Percentiles rank a stretch among this genome's conserved stretches.
Evolutionary conservation across 106 monocot genomes (phyloP).

Genomic region (Cymbidium sinense): DNA sequence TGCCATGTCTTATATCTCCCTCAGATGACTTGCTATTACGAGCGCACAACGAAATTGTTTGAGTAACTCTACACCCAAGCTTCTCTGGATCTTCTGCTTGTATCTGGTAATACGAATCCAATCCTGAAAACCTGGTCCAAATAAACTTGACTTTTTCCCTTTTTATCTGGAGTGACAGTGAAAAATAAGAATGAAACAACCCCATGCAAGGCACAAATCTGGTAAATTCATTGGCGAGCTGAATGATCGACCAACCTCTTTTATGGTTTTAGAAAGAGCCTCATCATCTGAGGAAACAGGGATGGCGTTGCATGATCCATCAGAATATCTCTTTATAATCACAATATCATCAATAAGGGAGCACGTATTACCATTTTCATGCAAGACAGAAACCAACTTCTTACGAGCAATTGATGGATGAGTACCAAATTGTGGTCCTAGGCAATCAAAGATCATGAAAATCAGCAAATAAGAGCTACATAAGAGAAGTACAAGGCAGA

Average conservation of each 20-base stretch:
- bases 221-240: neutral
- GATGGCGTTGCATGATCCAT: conserved; percentile 47
- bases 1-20: conserved; percentile 9
- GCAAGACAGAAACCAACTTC: conserved; percentile 36
- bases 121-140: conserved; percentile 16
- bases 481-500: too few species aligned
- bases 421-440: conserved; percentile 49
- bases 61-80: conserved; percentile 28
- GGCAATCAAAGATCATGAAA: conserved; percentile 2
- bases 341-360: conserved; percentile 42
- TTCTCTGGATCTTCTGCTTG: conserved; percentile 47
- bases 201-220: neutral
- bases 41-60: conserved; percentile 4
- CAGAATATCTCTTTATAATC: conserved; percentile 37
- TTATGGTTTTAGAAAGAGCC: conserved; percentile 43
- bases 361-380: conserved; percentile 38
- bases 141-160: conserved; percentile 35
- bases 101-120: neutral
- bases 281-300: conserved; percentile 38
- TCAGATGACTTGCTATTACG: neutral
- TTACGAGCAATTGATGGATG: conserved; percentile 22
- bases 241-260: conserved; percentile 28
- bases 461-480: too few species aligned
- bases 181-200: neutral
- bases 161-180: conserved; percentile 26